Percentiles rank a stretch among this genome's conserved stretches.
Conservation (phyloP, 2,329 filamentous ascomycete species). For the Aspergillus viridinutans region DNA sequence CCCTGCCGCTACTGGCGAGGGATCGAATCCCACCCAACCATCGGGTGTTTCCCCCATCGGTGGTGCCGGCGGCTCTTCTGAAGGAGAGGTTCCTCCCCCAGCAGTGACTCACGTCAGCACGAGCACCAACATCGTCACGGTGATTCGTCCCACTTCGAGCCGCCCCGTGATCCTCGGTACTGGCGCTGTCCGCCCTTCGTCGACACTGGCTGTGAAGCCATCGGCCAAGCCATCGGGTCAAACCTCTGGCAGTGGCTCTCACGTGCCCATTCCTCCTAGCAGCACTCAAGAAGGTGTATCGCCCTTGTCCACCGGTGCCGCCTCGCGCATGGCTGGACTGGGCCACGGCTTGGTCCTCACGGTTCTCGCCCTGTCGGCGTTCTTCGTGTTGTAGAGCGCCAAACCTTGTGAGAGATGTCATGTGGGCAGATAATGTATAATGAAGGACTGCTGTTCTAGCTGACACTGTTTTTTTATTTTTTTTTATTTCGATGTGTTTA, state of each 20-base stretch:
- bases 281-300: conserved; percentile 10
- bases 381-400: conserved; percentile 11
- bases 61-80: conserved; percentile 1
- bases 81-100: neutral
- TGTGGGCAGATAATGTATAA: neutral
- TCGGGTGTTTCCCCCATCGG: neutral
- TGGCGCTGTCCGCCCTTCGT: conserved; percentile 6
- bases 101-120: neutral
- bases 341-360: conserved; percentile 8
- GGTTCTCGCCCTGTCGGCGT: conserved; percentile 8
- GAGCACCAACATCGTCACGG: conserved; percentile 2
- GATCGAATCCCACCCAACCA: neutral
- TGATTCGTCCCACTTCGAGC: conserved; percentile 1
- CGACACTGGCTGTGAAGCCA: conserved; percentile 13
- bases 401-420: neutral
- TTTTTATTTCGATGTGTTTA: neutral
- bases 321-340: conserved; percentile 8
- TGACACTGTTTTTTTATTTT: neutral
- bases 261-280: conserved; percentile 11
- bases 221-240: conserved; percentile 5
- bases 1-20: neutral
- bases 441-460: neutral
- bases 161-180: conserved; percentile 5
- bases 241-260: conserved; percentile 3
- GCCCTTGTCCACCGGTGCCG: conserved; percentile 20